A percentile compares a stretch with the other conserved stretches of the same genome.
These are phyloP conservation scores for Dendrobium nobile DNA, from an alignment of 106 monocot species.

Conservation along the genomic window DNA sequence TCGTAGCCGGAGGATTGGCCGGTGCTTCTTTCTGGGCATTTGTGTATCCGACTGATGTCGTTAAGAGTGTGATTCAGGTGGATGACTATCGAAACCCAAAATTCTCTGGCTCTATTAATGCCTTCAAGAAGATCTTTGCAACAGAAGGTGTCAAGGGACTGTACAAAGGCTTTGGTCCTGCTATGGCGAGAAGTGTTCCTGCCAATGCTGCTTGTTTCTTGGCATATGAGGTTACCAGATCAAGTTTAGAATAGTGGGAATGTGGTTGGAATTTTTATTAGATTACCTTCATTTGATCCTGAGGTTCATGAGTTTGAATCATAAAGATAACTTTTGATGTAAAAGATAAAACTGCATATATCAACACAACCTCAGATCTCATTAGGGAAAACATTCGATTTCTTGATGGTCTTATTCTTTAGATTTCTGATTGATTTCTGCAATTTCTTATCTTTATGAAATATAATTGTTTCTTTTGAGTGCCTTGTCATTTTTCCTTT, in stretches of 20 bases:
- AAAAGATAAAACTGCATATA: background rate
- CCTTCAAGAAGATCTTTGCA: slow-evolving; percentile 73
- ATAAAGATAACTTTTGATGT: background rate
- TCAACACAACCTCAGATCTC: background rate
- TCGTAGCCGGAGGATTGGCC: slow-evolving; percentile 72
- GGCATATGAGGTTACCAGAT: slow-evolving; percentile 76
- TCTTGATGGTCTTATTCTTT: background rate
- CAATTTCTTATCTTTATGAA: background rate
- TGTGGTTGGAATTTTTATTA: background rate
- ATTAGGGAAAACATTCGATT: no score
- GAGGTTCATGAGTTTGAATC: background rate
- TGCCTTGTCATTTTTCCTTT: no score
- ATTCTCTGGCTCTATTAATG: slow-evolving; percentile 60
- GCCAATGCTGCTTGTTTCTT: slow-evolving; percentile 91
- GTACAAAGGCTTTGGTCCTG: slow-evolving; percentile 94
- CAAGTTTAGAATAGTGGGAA: slow-evolving; percentile 50
- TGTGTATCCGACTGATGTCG: slow-evolving; percentile 86
- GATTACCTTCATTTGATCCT: background rate
- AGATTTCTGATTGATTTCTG: background rate
- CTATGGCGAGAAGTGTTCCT: slow-evolving; percentile 85
- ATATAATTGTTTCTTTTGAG: background rate
- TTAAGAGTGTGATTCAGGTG: slow-evolving; percentile 88
- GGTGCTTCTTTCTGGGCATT: slow-evolving; percentile 68
- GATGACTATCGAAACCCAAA: slow-evolving; percentile 80
- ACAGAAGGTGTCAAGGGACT: slow-evolving; percentile 80